phyloP scores from a whole-genome alignment of 2,329 filamentous ascomycete species.

The Epichloe scottii region DNA sequence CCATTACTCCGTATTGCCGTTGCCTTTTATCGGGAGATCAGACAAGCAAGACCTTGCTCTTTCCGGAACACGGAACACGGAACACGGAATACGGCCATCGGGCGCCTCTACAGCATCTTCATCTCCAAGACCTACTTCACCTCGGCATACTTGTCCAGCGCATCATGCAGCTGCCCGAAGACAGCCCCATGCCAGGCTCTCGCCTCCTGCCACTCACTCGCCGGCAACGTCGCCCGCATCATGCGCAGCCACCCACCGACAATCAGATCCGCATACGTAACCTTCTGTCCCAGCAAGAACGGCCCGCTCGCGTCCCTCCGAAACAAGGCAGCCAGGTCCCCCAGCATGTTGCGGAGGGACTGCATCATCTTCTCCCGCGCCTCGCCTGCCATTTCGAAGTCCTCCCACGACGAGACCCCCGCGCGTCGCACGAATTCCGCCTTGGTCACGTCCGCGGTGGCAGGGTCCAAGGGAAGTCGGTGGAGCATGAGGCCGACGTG shows the following conservation, averaged over 20 bases:
- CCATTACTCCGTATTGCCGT: too few species aligned
- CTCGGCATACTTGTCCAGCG: slow-evolving; percentile 24
- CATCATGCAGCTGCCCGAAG: slow-evolving; percentile 38
- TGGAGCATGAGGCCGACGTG: slow-evolving; percentile 28
- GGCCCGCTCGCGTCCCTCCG: slow-evolving; percentile 26
- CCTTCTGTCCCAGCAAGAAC: slow-evolving; percentile 32
- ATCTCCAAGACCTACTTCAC: not conserved
- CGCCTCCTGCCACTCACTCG: slow-evolving; percentile 34
- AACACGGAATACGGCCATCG: too few species aligned
- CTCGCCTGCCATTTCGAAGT: slow-evolving; percentile 26
- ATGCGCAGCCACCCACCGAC: slow-evolving; percentile 44
- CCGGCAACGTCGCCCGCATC: slow-evolving; percentile 25
- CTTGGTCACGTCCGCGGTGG: slow-evolving; percentile 28
- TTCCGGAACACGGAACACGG: too few species aligned
- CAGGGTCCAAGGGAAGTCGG: slow-evolving; percentile 38
- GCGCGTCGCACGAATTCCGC: slow-evolving; percentile 36
- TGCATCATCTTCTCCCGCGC: slow-evolving; percentile 23
- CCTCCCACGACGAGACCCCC: slow-evolving; percentile 31
- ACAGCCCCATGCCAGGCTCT: slow-evolving; percentile 35
- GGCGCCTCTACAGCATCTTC: too few species aligned
- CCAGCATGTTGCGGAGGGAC: slow-evolving; percentile 29
- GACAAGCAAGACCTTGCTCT: too few species aligned
- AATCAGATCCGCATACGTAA: slow-evolving; percentile 43
- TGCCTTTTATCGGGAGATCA: too few species aligned
- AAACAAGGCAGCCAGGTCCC: slow-evolving; percentile 29